Base-by-base conservation (phyloP, 148 eudicot genomes). In the Bassia scoparia region DNA sequence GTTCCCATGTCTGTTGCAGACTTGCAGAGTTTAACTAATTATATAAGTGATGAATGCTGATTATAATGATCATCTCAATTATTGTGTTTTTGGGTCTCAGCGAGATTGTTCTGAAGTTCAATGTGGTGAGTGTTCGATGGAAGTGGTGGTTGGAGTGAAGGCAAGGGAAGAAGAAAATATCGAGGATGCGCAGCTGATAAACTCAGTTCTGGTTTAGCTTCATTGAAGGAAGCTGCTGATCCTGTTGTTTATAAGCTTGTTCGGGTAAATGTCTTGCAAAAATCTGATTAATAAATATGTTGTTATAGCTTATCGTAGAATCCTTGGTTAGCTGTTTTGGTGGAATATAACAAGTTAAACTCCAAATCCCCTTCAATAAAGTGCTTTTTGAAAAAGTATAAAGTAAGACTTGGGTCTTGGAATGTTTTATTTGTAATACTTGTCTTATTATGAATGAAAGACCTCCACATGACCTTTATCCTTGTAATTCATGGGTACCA, bases 181-280 rank as follows among this genome's bases (percentile, higher is more conserved):
- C 56, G 80, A 71, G 78, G 79, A 78, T 43, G 62, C 46, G 37
- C 67, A 60, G 68, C 67, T 68, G 77, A 35, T 43, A 67, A 75
- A 66, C 61, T 80, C 23, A 58, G 72, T 61, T 75, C 83, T 21
- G 70, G 54, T 62, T 69, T 67, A 31, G 72, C 83, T 54, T 61
- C 83, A 16, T 70, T 68, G 67, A 79, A 80, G 77, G 77, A 77
- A 80, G 79, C 67, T 71, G 73, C 97, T 35, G 89, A 91, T 86
- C 93, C 97, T 48, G 85, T 91, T 61, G 90, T 91, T 43, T 91
- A 91, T 77, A 85, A 89, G 84, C 97, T 91, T 65, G 97, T 89
- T 79, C 85, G 91, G 90, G 97, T 91, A 81, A 76, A 66, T 61
- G 29, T 69, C 41, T 60, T 5, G 43, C 60, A 18, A 26, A 55